Evolutionary conservation across 768 basidiomycete genomes (phyloP).

Genomic region (Tricholoma bakamatsutake): DNA sequence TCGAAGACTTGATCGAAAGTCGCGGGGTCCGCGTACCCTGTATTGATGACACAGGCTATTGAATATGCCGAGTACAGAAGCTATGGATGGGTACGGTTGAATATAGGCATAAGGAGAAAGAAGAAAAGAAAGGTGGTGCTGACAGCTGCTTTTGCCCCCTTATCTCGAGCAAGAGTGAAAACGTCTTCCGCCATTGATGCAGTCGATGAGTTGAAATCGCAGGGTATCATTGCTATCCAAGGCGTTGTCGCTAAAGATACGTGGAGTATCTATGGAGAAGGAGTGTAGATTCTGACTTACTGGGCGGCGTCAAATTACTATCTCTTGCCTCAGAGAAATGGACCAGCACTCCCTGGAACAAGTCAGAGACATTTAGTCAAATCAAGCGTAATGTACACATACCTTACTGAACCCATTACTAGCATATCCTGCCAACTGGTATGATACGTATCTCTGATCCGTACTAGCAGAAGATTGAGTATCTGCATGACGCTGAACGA

Average conservation of each 20-base stretch:
- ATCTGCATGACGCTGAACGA: constrained; percentile 1
- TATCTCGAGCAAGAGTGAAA: constrained; percentile 73
- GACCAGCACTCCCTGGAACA: constrained; percentile 66
- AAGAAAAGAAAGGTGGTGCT: constrained; percentile 17
- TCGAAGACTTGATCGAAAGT: constrained; percentile 71
- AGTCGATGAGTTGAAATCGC: constrained; percentile 71
- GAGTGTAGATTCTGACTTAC: constrained; percentile 20
- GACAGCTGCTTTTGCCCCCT: constrained; percentile 79
- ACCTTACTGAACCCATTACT: constrained; percentile 54
- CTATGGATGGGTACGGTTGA: constrained; percentile 27
- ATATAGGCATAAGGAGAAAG: not conserved
- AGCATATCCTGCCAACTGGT: constrained; percentile 47
- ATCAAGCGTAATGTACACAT: constrained; percentile 5
- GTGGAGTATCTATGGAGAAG: constrained; percentile 1
- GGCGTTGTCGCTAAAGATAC: constrained; percentile 56
- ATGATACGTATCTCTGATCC: constrained; percentile 43
- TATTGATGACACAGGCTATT: constrained; percentile 68
- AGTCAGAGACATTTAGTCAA: not conserved
- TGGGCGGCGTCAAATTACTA: constrained; percentile 42
- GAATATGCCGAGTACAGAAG: constrained; percentile 75
- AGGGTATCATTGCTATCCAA: constrained; percentile 88
- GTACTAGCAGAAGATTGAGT: constrained; percentile 19
- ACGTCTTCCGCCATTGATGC: constrained; percentile 60
- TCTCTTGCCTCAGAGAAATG: constrained; percentile 70
- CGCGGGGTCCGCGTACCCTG: constrained; percentile 56